phyloP scores from a whole-genome alignment of 208 protist species.

The Acanthamoeba castellanii region DNA sequence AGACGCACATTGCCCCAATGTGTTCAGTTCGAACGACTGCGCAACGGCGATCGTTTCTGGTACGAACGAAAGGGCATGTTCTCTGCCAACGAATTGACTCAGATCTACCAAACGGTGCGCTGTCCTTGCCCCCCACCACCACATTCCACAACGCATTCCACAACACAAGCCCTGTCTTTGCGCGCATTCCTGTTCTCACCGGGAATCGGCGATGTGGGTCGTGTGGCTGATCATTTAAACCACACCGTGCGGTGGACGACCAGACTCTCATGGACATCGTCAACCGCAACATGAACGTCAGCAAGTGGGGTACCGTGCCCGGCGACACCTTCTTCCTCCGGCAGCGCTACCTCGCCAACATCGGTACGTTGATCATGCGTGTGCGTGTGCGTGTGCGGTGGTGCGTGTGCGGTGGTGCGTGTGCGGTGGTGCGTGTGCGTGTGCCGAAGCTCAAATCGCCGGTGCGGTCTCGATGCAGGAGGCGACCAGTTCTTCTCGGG shows the following conservation, averaged over 20 bases:
- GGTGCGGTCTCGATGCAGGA: not conserved
- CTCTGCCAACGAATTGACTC: not conserved
- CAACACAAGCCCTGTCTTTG: not conserved
- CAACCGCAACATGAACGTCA: constrained; percentile 42
- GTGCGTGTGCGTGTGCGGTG: not conserved
- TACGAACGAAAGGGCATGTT: constrained; percentile 69
- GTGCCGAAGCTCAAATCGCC: not conserved
- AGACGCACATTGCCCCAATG: not conserved
- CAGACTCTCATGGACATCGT: constrained; percentile 52
- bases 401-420: not conserved
- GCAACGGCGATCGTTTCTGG: constrained; percentile 76
- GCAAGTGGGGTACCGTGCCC: not conserved
- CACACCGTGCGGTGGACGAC: no score
- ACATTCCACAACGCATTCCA: not conserved
- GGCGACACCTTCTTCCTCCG: constrained; percentile 3
- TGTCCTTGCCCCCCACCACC: not conserved
- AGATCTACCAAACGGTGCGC: constrained; percentile 29
- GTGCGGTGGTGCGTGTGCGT: not conserved
- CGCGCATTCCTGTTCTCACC: no score
- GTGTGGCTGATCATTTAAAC: no score
- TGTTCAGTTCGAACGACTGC: constrained; percentile 67
- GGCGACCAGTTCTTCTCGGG: constrained; percentile 45
- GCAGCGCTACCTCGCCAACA: not conserved
- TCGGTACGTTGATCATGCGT: not conserved
- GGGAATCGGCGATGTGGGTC: no score